Conservation (phyloP, 257 asterid genomes). For the Anisodus tanguticus region DNA sequence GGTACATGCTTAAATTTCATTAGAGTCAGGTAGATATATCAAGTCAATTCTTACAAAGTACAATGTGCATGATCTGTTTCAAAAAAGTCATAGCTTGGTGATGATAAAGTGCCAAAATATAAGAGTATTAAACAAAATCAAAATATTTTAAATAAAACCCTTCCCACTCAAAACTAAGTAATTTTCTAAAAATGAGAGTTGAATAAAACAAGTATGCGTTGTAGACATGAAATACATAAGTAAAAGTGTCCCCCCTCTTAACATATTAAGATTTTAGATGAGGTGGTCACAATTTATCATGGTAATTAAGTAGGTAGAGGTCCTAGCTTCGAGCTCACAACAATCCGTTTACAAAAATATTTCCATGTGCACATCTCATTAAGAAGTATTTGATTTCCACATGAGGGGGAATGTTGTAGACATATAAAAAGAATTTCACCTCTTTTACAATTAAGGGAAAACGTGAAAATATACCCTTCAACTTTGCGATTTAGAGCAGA, state of each 20-base stretch:
- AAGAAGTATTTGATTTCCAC: not conserved
- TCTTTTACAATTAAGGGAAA: not conserved
- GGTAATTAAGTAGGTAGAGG: not conserved
- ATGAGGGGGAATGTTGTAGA: not conserved
- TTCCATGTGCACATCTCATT: conserved; percentile 3
- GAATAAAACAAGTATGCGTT: not conserved
- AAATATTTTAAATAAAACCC: not conserved
- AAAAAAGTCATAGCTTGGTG: not conserved
- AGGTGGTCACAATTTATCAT: not conserved
- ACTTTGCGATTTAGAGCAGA: too few species aligned
- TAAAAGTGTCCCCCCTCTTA: not conserved
- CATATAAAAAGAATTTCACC: not conserved
- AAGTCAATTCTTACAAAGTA: conserved; percentile 14
- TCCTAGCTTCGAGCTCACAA: not conserved
- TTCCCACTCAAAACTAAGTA: not conserved
- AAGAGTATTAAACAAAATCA: not conserved
- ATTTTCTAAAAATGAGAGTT: not conserved
- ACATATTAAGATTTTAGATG: not conserved
- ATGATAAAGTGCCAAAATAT: not conserved
- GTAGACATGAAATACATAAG: not conserved
- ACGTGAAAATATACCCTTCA: too few species aligned
- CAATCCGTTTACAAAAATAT: not conserved
- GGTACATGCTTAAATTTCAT: conserved; percentile 44
- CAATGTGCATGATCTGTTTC: not conserved
- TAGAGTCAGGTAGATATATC: not conserved